Evolutionary conservation across 495 filamentous ascomycete genomes (phyloP), one percentile per base, ranked within the genome.

Genomic region (Opeltia flavorubescens): DNA sequence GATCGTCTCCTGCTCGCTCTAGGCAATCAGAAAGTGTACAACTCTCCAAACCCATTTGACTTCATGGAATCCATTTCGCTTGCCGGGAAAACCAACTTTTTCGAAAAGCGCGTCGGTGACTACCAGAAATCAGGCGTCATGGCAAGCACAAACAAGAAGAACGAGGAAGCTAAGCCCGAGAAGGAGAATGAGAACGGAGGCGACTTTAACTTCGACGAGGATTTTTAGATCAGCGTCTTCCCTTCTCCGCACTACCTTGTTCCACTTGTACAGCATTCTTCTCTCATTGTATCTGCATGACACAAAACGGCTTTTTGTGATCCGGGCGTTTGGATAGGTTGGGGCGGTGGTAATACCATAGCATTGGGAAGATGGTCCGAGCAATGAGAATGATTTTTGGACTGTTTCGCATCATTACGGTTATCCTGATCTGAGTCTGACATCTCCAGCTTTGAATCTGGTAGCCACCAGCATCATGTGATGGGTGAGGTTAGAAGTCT

Each of bases 31-130:
- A 96, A 95, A 75, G 74, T 84, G 62, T 98, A 93, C 78, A 79
- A 89, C 57, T 71, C 80, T 24, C 74, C 83, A 62, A 98, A 98
- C 70, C 91, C 91, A 55, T 98, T 98, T 67, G 91, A 98, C 76
- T 98, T 98, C 70, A 98, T 98, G 91, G 91, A 98, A 77, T 89
- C 87, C 59, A 98, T 98, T 69, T 96, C 91, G 8, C 74, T 98
- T 26, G 85, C 88, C 24, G 91, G 91, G 66, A 98, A 98, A 82
- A 98, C 91, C 65, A 98, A 98, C 76, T 98, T 98, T 84, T 98
- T 98, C 66, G 91, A 98, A 80, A 98, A 98, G 84, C 84, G 91
- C 50, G 91, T 98, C 33, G 93, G 84, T 66, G 91, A 98, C 62
- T 98, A 98, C 77, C 91, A 98, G 69, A 98, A 98, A 75, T 88